Conservation (phyloP, 75 land plant genomes). For the Pseudotsuga menziesii region DNA sequence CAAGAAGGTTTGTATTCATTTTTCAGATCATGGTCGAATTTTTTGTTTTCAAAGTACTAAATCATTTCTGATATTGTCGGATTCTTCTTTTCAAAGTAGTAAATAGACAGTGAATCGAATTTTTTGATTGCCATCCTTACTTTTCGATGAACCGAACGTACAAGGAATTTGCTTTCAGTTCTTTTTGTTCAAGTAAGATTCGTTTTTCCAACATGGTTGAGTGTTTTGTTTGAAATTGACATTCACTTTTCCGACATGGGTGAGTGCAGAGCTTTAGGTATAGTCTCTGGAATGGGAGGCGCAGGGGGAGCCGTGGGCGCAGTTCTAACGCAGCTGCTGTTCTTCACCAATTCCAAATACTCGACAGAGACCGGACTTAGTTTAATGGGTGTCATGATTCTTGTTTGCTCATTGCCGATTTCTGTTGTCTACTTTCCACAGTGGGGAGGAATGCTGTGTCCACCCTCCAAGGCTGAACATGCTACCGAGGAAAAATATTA, state of each 20-base stretch:
- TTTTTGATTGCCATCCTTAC: neutral
- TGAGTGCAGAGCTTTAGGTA: conserved; percentile 45
- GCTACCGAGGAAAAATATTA: conserved; percentile 68
- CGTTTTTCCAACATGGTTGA: neutral
- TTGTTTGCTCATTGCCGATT: conserved; percentile 47
- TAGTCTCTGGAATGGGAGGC: conserved; percentile 72
- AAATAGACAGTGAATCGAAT: neutral
- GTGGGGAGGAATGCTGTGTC: conserved; percentile 75
- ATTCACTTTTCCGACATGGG: neutral
- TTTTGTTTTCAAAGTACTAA: neutral
- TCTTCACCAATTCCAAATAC: conserved; percentile 54
- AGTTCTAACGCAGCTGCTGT: conserved; percentile 54
- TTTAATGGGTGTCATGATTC: conserved; percentile 60
- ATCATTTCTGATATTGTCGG: neutral
- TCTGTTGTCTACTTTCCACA: conserved; percentile 56
- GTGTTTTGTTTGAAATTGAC: neutral
- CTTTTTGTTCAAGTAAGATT: neutral
- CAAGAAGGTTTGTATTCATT: conserved; percentile 28
- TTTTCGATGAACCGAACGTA: neutral
- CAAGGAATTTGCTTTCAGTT: neutral
- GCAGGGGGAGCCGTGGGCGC: conserved; percentile 75
- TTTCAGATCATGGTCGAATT: no score
- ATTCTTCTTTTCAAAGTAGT: neutral
- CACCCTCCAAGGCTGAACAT: conserved; percentile 32
- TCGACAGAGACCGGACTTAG: conserved; percentile 44